Percentiles rank a stretch among this genome's conserved stretches.
Evolutionary conservation across 352 stramenopile species (phyloP).

Genomic region (Globisporangium echinulatum): DNA sequence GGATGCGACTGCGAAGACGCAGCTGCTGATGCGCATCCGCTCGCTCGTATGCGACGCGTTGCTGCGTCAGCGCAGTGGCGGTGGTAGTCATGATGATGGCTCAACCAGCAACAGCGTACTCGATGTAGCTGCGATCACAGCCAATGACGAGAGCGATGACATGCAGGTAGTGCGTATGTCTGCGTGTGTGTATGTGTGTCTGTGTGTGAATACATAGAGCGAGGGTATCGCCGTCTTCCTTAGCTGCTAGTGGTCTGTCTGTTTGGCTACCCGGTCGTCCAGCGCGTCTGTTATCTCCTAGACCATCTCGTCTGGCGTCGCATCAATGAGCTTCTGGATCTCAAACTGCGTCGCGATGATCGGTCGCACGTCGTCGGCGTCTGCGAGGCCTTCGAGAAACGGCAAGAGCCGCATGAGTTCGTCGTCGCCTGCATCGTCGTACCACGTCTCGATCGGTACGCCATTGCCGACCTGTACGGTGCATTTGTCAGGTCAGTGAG

Average conservation of each 20-base stretch:
- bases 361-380: constrained; percentile 85
- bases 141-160: background rate
- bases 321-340: constrained; percentile 87
- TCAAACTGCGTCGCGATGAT: constrained; percentile 89
- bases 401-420: constrained; percentile 95
- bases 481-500: background rate
- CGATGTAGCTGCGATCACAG: background rate
- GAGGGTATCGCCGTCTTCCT: too few relatives aligned
- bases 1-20: constrained; percentile 1
- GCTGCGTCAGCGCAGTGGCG: background rate
- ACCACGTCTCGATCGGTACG: constrained; percentile 98
- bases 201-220: too few relatives aligned
- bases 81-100: background rate
- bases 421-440: constrained; percentile 94
- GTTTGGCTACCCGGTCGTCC: too few relatives aligned
- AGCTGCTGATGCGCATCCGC: constrained; percentile 5
- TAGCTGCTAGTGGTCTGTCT: too few relatives aligned
- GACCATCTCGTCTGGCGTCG: constrained; percentile 47
- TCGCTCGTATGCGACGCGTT: constrained; percentile 5
- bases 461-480: constrained; percentile 89
- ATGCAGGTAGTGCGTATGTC: too few relatives aligned
- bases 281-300: constrained; percentile 3
- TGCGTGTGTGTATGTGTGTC: too few relatives aligned
- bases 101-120: background rate
- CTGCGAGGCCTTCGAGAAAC: constrained; percentile 90